These are phyloP conservation scores for Jatropha curcas DNA, from an alignment of 345 rosid genomes.

Conservation along the genomic window DNA sequence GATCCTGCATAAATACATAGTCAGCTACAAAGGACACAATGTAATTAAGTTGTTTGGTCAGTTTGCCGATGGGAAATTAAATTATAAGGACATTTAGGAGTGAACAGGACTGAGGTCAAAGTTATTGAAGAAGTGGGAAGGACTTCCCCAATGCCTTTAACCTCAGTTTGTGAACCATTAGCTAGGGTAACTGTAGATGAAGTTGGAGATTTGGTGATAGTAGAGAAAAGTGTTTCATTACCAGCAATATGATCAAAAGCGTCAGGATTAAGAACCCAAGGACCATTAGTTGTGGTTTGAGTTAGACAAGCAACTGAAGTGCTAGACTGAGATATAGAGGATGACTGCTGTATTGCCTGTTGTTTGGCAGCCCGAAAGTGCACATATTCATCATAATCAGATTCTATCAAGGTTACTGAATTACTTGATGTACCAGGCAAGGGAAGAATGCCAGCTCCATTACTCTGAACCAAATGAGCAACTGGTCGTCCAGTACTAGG, in stretches of 20 bases:
- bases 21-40: not conserved
- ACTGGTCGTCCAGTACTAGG: too few relatives aligned
- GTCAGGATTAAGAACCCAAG: not conserved
- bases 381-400: too few relatives aligned
- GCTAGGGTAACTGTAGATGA: not conserved
- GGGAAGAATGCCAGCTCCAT: too few relatives aligned
- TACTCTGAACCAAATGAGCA: too few relatives aligned
- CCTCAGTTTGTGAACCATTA: not conserved
- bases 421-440: too few relatives aligned
- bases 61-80: not conserved
- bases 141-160: not conserved
- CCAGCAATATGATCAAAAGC: not conserved
- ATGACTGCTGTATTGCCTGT: too few relatives aligned
- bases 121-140: not conserved
- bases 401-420: too few relatives aligned
- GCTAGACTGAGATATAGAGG: not conserved
- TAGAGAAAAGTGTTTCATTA: not conserved
- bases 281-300: too few relatives aligned
- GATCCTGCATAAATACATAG: not conserved
- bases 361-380: too few relatives aligned
- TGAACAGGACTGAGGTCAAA: not conserved
- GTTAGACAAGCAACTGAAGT: too few relatives aligned
- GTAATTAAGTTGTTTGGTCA: not conserved
- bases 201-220: not conserved
- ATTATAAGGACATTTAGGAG: not conserved